Evolutionary conservation across 1,284 basidiomycete species (phyloP), one percentile per base, ranked within the genome.

Genomic region (Tilletia horrida): DNA sequence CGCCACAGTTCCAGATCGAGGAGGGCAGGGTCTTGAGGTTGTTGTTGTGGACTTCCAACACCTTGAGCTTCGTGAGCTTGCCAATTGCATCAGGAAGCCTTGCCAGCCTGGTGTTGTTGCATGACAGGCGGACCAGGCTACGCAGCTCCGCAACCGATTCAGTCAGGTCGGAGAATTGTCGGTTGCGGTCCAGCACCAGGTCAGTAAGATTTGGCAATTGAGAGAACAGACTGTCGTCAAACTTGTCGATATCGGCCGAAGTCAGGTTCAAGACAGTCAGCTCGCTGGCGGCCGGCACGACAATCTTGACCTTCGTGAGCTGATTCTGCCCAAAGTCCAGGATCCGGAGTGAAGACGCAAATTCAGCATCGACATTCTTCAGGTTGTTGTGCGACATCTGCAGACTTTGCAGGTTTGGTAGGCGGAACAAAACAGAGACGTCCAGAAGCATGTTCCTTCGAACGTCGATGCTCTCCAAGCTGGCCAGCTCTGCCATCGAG

Each of bases 31-130:
- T 87, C 23, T 86, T 87, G 63, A 98, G 84, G 75, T 91, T 91
- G 84, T 98, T 99, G 81, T 93, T 94, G 79, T 96, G 94, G 2
- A 90, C 88, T 75, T 96, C 91, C 52, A 97, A 85, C 2, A 84
- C 84, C 72, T 88, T 86, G n/a, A 98, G 86, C 64, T 87, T 88
- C 81, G 88, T 87, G 65, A 98, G 84, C 18, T 85, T 84, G 29
- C 93, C 92, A 63, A 98, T 89, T 47, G 87, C 88, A 16, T 86
- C 83, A 0, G 96, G 96, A 0, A 98, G 85, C 18, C 86, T 84
- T 59, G 88, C 88, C 8, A 99, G 86, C 75, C 90, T 87, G 82
- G 97, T 98, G 82, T 97, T 92, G 59, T 91, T 92, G 78, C 92
- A 93, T 3, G 90, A 90, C 2, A 99, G 86, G 1, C 84, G 85